Evolutionary conservation across 1,284 basidiomycete genomes (phyloP).

Genomic region (Moniliella sp.): DNA sequence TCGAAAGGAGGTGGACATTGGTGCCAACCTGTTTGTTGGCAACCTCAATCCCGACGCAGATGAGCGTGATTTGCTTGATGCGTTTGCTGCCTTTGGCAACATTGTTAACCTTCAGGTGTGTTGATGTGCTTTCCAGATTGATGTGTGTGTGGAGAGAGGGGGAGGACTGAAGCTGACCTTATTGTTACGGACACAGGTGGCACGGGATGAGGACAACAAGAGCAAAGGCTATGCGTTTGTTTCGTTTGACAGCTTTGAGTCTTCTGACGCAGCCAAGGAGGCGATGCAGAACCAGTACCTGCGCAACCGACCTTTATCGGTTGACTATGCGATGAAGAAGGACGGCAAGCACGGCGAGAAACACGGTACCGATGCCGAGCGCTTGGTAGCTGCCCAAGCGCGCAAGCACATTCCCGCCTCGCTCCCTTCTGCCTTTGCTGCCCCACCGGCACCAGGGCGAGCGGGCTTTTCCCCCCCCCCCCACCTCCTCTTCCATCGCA

Average conservation of each 20-base stretch:
- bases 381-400: slow-evolving; percentile 78
- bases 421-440: too few species aligned
- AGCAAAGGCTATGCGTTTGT: slow-evolving; percentile 95
- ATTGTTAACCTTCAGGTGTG: too few species aligned
- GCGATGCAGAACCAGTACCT: slow-evolving; percentile 91
- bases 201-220: slow-evolving; percentile 59
- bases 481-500: too few species aligned
- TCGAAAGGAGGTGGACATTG: slow-evolving; percentile 90
- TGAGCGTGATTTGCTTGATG: slow-evolving; percentile 74
- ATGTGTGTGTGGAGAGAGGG: too few species aligned
- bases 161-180: too few species aligned
- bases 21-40: slow-evolving; percentile 87
- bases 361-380: slow-evolving; percentile 82
- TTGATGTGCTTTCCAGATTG: too few species aligned
- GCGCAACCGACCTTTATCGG: slow-evolving; percentile 87
- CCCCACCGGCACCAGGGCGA: too few species aligned
- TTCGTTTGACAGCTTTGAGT: slow-evolving; percentile 86
- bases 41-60: slow-evolving; percentile 82
- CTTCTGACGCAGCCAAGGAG: slow-evolving; percentile 83
- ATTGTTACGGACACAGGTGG: too few species aligned
- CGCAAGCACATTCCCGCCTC: slow-evolving; percentile 79
- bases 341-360: slow-evolving; percentile 89
- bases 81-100: slow-evolving; percentile 77
- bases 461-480: too few species aligned
- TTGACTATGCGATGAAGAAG: slow-evolving; percentile 96